Base-by-base conservation (phyloP, 257 asterid species). In the Coffea canephora region DNA sequence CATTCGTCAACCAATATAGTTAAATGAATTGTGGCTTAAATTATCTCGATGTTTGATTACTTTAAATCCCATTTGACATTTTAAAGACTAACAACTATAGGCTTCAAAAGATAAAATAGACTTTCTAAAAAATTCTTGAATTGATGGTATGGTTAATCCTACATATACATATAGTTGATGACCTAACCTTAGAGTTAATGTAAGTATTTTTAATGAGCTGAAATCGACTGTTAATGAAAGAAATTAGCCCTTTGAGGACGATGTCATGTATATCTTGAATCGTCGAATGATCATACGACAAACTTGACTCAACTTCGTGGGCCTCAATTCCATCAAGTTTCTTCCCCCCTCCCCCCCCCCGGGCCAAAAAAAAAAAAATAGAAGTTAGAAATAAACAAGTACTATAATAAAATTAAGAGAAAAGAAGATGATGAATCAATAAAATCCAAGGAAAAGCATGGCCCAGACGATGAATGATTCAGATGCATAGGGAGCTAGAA, bases 391-490 rank as follows among this genome's bases (percentile, higher is more conserved):
- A 39, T 39, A 39, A 39, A 39, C 3, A 55, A 10, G 16, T 13
- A 9, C 27, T 27, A 27, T 27, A 27, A 27, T 1, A 52, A 18
- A 31, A 14, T 1, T 1, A 8, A 18, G 36, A 62, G 45, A 69
- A 65, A 46, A 21, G 31, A 73, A 79, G 64, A 52, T 65, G 55
- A 3, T 65, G 55, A 3, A 39, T 6, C 39, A 73, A 79, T 76
- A 76, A 6, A 72, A 64, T 77, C 77, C 78, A 83, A 83, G 25
- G 34, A 46, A 77, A 84, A 19, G 77, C 10, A 82, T 71, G 90
- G 82, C 84, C 86, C 89, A 84, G 85, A 64, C 74, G 84, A 76
- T 78, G 86, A 84, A 84, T 88, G 80, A 84, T 87, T 84, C 77
- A 81, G 71, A 85, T 79, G 82, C 85, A 80, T 13, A 70, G 73